Evolutionary conservation across 225 moss, liverwort and hornwort genomes (phyloP).

Genomic region (Asterella californica): DNA sequence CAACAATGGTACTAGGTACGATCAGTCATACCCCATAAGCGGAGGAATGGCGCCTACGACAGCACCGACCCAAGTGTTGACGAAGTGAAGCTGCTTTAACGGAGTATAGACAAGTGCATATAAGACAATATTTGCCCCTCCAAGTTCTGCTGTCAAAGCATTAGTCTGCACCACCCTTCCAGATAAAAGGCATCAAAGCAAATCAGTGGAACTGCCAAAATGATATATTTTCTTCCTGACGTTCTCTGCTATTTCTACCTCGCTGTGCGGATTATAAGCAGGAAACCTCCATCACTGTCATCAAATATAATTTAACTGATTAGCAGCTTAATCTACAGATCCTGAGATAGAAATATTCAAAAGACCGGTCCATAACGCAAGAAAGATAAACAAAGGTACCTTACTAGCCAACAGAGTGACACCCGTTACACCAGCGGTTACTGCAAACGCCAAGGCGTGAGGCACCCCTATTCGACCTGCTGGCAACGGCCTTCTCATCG

Average conservation of each 20-base stretch:
- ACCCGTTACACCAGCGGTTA: slow-evolving; percentile 59
- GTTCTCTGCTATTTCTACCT: not conserved
- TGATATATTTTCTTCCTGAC: not conserved
- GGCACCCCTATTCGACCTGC: slow-evolving; percentile 65
- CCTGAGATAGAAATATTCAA: not conserved
- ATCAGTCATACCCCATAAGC: slow-evolving; percentile 62
- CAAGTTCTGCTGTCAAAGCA: slow-evolving; percentile 73
- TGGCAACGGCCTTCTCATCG: slow-evolving; percentile 88
- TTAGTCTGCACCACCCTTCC: slow-evolving; percentile 50
- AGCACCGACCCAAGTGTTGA: slow-evolving; percentile 94
- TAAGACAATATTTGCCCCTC: slow-evolving; percentile 67
- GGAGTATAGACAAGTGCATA: slow-evolving; percentile 90
- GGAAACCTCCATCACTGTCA: not conserved
- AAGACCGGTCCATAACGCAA: not conserved
- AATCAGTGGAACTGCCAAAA: slow-evolving; percentile 5
- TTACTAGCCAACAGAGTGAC: slow-evolving; percentile 56
- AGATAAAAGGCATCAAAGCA: slow-evolving; percentile 7
- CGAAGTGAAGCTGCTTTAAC: slow-evolving; percentile 82
- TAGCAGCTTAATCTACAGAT: not conserved
- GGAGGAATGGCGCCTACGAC: slow-evolving; percentile 98
- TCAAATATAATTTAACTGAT: not conserved
- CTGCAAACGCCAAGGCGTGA: slow-evolving; percentile 75
- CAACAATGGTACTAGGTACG: not conserved
- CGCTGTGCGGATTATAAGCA: not conserved
- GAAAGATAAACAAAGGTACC: slow-evolving; percentile 14